phyloP scores from a whole-genome alignment of 805 yeast species.

The Candida vartiovaarae region DNA sequence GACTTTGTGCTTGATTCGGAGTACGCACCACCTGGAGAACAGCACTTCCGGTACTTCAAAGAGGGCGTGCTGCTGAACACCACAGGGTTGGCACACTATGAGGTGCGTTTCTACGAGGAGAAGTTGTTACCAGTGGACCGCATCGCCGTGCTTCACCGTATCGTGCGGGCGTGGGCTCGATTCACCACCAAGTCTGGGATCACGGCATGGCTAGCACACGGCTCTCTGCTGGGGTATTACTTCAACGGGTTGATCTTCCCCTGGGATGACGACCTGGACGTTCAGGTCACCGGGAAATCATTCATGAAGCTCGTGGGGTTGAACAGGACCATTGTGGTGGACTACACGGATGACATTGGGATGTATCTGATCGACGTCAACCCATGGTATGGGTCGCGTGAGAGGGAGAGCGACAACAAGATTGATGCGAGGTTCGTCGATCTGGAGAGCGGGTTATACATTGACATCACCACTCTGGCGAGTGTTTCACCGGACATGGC shows the following conservation, averaged over 20 bases:
- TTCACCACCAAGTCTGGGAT: constrained; percentile 10
- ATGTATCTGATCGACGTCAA: constrained; percentile 39
- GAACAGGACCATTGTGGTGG: constrained; percentile 40
- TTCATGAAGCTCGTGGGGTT: constrained; percentile 34
- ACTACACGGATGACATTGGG: constrained; percentile 40
- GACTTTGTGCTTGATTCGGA: constrained; percentile 13
- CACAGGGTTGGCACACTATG: constrained; percentile 22
- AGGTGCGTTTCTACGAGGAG: constrained; percentile 16
- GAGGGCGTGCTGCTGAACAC: constrained; percentile 17
- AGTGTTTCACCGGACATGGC: constrained; percentile 7
- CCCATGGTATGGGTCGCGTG: constrained; percentile 46
- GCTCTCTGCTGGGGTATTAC: constrained; percentile 48
- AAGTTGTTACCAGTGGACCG: constrained; percentile 15
- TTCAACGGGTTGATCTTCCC: constrained; percentile 53
- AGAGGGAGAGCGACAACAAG: constrained; percentile 49
- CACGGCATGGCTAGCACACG: constrained; percentile 52
- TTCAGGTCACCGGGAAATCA: constrained; percentile 43
- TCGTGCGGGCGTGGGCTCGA: constrained; percentile 20
- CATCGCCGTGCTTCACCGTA: constrained; percentile 18
- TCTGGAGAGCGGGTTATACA: constrained; percentile 60
- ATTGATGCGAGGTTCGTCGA: constrained; percentile 73
- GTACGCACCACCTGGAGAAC: constrained; percentile 5
- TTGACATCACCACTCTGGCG: constrained; percentile 57
- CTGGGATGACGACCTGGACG: constrained; percentile 57
- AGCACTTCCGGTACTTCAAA: constrained; percentile 18